Conservation (phyloP, 2,329 filamentous ascomycete species). For the Talaromyces atroroseus region DNA sequence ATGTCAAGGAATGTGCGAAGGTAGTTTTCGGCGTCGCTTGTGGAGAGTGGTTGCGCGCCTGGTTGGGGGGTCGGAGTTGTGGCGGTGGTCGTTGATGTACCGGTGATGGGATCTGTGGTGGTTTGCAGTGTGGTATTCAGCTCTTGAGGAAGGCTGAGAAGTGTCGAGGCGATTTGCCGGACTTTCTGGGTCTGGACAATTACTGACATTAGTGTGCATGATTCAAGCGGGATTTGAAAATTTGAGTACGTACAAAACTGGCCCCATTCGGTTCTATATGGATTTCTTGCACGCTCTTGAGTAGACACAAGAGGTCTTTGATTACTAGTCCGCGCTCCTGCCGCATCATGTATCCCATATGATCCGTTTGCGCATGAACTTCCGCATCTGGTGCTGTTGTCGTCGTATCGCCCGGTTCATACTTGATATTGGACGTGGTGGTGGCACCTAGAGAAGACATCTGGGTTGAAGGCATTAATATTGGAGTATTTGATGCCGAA, state of each 20-base stretch:
- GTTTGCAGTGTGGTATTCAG: conserved; percentile 2
- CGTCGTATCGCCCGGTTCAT: conserved; percentile 16
- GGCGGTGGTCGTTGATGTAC: neutral
- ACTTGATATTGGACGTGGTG: conserved; percentile 17
- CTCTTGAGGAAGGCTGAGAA: conserved; percentile 59
- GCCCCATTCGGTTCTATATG: conserved; percentile 72
- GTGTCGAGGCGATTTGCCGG: conserved; percentile 73
- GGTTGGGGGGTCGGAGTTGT: conserved; percentile 12
- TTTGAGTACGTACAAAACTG: conserved; percentile 54
- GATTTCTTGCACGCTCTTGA: conserved; percentile 72
- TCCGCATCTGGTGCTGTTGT: conserved; percentile 25
- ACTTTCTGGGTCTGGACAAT: conserved; percentile 66
- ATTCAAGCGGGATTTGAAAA: neutral
- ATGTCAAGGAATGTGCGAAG: conserved; percentile 68
- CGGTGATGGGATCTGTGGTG: neutral
- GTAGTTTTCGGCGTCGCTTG: conserved; percentile 61
- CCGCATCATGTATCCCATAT: conserved; percentile 60
- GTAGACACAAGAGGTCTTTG: conserved; percentile 67
- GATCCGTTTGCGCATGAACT: conserved; percentile 38
- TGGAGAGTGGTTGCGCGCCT: conserved; percentile 26
- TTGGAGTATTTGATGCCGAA: neutral
- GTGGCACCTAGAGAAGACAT: conserved; percentile 14
- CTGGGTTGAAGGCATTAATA: conserved; percentile 14
- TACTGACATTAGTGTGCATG: neutral
- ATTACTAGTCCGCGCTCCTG: conserved; percentile 77